Percentiles rank a stretch among this genome's conserved stretches.
phyloP scores from a whole-genome alignment of 2,329 filamentous ascomycete genomes.

The Chaetoscypha palmicola region DNA sequence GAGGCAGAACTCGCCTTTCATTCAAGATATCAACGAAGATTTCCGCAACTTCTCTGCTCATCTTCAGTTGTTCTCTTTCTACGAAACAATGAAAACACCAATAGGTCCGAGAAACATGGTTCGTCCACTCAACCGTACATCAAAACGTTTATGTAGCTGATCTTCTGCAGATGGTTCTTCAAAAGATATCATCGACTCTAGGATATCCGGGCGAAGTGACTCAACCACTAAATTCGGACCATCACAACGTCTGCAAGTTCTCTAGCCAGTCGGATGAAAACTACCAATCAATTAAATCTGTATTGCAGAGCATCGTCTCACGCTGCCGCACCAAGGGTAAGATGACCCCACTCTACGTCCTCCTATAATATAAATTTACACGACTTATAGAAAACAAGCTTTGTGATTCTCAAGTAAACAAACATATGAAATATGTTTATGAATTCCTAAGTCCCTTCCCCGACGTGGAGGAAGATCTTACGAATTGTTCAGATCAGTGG shows the following conservation, averaged over 20 bases:
- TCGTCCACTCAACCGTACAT: too few relatives aligned
- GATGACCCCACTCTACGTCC: neutral
- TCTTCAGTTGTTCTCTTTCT: neutral
- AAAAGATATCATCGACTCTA: conserved; percentile 26
- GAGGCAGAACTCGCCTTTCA: neutral
- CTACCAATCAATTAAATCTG: conserved; percentile 14
- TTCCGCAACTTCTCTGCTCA: neutral
- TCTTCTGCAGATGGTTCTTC: conserved; percentile 23
- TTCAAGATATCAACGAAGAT: neutral
- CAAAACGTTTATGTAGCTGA: too few relatives aligned
- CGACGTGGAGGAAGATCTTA: conserved; percentile 20
- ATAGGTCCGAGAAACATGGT: too few relatives aligned
- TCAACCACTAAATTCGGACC: conserved; percentile 28
- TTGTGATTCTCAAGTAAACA: neutral
- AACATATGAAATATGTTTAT: neutral
- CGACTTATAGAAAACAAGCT: neutral
- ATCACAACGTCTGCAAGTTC: conserved; percentile 32
- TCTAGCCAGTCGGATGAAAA: conserved; percentile 21
- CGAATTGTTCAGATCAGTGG: conserved; percentile 15
- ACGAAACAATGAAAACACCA: neutral
- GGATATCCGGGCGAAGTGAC: conserved; percentile 27
- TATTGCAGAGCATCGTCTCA: conserved; percentile 20
- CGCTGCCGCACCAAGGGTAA: conserved; percentile 8
- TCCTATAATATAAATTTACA: neutral
- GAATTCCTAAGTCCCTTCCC: neutral